Conservation (phyloP, 164 flowering plant genomes). For the Tinospora cordifolia region DNA sequence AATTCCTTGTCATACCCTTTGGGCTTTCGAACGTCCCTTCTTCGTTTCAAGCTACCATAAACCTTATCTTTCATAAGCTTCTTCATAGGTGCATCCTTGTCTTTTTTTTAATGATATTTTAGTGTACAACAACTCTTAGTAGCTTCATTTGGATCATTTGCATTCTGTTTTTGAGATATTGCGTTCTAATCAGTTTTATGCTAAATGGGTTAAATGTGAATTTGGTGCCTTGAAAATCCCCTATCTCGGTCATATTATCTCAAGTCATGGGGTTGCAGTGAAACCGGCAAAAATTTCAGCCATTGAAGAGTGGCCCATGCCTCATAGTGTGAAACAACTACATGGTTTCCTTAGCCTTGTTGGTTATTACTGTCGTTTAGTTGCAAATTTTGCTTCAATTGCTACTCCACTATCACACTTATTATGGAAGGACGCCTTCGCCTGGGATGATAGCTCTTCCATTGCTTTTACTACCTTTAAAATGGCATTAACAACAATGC, state of each 20-base stretch:
- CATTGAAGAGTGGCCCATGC: not conserved
- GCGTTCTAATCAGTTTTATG: not conserved
- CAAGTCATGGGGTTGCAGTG: not conserved
- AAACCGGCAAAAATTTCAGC: not conserved
- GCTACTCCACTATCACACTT: too few species aligned
- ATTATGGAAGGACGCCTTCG: too few species aligned
- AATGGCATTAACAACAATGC: too few species aligned
- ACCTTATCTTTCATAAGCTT: too few species aligned
- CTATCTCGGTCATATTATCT: not conserved
- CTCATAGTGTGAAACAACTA: not conserved
- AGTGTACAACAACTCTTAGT: not conserved
- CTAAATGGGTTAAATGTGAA: not conserved
- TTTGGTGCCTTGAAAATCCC: not conserved
- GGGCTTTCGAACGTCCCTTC: too few species aligned
- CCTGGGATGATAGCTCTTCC: too few species aligned
- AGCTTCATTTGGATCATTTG: not conserved
- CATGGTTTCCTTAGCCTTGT: not conserved
- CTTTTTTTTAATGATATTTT: too few species aligned
- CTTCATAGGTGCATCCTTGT: too few species aligned
- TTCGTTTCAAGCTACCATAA: too few species aligned
- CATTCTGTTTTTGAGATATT: not conserved
- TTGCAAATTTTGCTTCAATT: too few species aligned
- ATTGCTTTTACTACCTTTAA: too few species aligned
- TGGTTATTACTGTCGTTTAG: not conserved
- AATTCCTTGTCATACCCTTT: too few species aligned